Evolutionary conservation across 2,329 filamentous ascomycete genomes (phyloP).

Genomic region (Exophiala oligosperma): DNA sequence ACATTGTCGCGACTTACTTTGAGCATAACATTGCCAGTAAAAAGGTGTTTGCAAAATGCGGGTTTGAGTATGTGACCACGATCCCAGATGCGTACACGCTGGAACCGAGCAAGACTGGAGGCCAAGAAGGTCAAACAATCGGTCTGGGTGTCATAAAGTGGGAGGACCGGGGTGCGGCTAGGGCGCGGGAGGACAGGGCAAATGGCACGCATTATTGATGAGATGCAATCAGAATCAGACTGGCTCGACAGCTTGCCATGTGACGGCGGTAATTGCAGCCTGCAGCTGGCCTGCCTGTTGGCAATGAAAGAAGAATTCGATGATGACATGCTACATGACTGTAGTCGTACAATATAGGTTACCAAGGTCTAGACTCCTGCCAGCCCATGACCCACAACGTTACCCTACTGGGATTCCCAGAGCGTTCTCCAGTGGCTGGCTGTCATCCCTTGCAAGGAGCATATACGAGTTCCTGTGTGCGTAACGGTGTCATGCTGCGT

Average conservation of each 20-base stretch:
- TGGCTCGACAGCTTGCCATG: too few relatives aligned
- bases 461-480: too few relatives aligned
- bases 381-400: too few relatives aligned
- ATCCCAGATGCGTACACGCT: constrained; percentile 7
- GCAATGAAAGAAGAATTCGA: background rate
- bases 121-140: constrained; percentile 1
- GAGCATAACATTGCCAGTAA: constrained; percentile 32
- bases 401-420: too few relatives aligned
- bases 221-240: too few relatives aligned
- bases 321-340: background rate
- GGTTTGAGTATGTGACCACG: constrained; percentile 23
- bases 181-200: background rate
- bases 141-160: constrained; percentile 14
- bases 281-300: too few relatives aligned
- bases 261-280: too few relatives aligned
- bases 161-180: background rate
- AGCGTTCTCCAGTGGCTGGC: too few relatives aligned
- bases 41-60: constrained; percentile 33
- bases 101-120: constrained; percentile 6
- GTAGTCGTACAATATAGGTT: background rate
- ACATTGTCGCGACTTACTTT: constrained; percentile 27
- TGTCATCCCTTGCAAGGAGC: too few relatives aligned
- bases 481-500: too few relatives aligned
- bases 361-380: too few relatives aligned
- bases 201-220: too few relatives aligned